phyloP scores from a whole-genome alignment of 768 basidiomycete genomes.

The Lyophyllum atratum region DNA sequence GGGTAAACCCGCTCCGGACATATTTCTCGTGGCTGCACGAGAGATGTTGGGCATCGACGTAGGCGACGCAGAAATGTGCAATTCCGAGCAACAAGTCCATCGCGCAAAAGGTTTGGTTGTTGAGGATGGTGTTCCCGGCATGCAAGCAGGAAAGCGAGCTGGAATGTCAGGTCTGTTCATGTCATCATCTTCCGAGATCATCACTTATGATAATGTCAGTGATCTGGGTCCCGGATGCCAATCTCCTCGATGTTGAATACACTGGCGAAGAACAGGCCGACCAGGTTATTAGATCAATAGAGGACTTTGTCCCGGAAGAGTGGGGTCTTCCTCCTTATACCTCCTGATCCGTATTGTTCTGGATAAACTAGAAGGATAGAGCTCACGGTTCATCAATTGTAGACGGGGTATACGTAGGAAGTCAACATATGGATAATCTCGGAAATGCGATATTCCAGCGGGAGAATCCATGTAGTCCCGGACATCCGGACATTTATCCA shows the following conservation, averaged over 20 bases:
- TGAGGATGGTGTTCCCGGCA: constrained; percentile 77
- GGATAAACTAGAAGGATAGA: background rate
- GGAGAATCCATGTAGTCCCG: background rate
- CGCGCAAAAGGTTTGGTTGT: constrained; percentile 73
- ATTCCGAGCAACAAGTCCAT: constrained; percentile 41
- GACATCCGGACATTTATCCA: background rate
- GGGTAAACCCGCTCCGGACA: constrained; percentile 84
- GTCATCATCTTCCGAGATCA: background rate
- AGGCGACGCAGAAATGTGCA: constrained; percentile 42
- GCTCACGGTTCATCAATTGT: background rate
- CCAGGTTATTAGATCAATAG: constrained; percentile 59
- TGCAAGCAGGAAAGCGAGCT: constrained; percentile 80
- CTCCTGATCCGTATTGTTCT: background rate
- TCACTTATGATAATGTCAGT: constrained; percentile 41
- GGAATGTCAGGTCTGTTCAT: constrained; percentile 75
- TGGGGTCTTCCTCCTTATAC: constrained; percentile 82
- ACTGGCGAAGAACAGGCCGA: constrained; percentile 56
- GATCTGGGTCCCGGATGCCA: constrained; percentile 82
- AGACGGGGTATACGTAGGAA: no score
- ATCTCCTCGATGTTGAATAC: constrained; percentile 56
- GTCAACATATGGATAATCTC: background rate
- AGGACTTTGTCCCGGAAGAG: constrained; percentile 75
- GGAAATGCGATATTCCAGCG: background rate
- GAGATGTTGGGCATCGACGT: constrained; percentile 57
- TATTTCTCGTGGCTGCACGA: constrained; percentile 75